Percentiles rank a stretch among this genome's conserved stretches.
phyloP scores from a whole-genome alignment of 2,329 filamentous ascomycete species.

The Apiospora malaysiana region DNA sequence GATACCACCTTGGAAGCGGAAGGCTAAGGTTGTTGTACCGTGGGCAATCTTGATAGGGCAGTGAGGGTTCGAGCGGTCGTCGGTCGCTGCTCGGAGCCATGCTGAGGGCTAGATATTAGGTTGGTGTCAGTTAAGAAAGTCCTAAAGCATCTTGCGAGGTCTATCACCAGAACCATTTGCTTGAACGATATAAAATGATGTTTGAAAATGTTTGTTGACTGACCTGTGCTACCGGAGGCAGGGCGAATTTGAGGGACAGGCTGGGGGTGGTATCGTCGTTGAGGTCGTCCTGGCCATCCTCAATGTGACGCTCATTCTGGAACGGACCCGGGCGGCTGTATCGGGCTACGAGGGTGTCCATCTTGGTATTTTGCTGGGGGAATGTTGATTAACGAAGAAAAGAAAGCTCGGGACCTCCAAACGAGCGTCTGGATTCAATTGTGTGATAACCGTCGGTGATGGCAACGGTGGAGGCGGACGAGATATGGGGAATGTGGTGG shows the following conservation, averaged over 20 bases:
- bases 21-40: slow-evolving; percentile 96
- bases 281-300: slow-evolving; percentile 77
- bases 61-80: slow-evolving; percentile 94
- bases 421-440: neutral
- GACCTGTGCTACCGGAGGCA: slow-evolving; percentile 92
- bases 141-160: neutral
- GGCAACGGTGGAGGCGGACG: neutral
- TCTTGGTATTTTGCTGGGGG: slow-evolving; percentile 47
- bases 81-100: slow-evolving; percentile 95
- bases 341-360: slow-evolving; percentile 92
- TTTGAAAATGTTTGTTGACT: slow-evolving; percentile 34
- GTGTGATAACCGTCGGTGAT: neutral
- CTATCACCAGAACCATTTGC: neutral
- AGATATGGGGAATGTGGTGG: slow-evolving; percentile 17
- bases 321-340: slow-evolving; percentile 83
- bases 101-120: slow-evolving; percentile 71
- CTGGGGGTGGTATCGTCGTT: slow-evolving; percentile 73
- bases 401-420: neutral
- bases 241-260: slow-evolving; percentile 90
- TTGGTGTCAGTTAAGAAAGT: slow-evolving; percentile 13
- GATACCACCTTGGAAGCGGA: slow-evolving; percentile 97
- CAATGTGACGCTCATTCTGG: slow-evolving; percentile 72
- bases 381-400: neutral
- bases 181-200: slow-evolving; percentile 26
- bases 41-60: slow-evolving; percentile 99